Evolutionary conservation across 495 filamentous ascomycete species (phyloP).

Genomic region (Podospora comata): DNA sequence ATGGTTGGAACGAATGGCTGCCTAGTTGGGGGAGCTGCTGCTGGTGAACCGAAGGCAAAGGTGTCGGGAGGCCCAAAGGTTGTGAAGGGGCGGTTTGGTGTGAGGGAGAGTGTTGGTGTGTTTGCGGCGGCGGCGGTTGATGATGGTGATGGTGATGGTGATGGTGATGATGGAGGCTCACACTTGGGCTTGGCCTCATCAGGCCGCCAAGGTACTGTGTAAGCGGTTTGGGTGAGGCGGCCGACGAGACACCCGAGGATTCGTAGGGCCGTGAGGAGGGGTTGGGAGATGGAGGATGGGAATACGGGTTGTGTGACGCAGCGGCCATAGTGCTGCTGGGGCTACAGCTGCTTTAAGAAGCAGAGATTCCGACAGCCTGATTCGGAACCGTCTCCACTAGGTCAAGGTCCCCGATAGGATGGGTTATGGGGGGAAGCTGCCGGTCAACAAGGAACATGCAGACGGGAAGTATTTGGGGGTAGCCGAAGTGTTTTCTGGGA

Average conservation of each 20-base stretch:
- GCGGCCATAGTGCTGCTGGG: conserved; percentile 45
- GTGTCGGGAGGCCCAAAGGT: conserved; percentile 44
- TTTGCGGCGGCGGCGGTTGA: not conserved
- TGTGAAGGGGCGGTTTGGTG: conserved; percentile 37
- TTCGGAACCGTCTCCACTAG: conserved; percentile 37
- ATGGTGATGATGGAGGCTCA: conserved; percentile 19
- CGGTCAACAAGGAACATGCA: conserved; percentile 46
- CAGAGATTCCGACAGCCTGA: conserved; percentile 31
- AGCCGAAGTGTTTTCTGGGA: conserved; percentile 20
- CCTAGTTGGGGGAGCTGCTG: conserved; percentile 11
- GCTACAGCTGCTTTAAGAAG: conserved; percentile 22
- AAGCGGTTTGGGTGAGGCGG: conserved; percentile 50
- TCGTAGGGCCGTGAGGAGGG: conserved; percentile 53
- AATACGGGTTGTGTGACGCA: conserved; percentile 49
- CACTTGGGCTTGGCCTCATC: conserved; percentile 39
- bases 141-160: not conserved
- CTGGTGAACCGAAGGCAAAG: conserved; percentile 38
- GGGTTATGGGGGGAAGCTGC: conserved; percentile 38
- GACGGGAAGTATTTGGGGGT: conserved; percentile 30
- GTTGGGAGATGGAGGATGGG: conserved; percentile 53
- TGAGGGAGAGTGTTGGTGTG: not conserved
- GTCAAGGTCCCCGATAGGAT: conserved; percentile 41
- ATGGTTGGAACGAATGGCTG: conserved; percentile 39
- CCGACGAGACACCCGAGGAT: conserved; percentile 54
- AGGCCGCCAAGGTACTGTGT: conserved; percentile 46